Base-by-base conservation (phyloP, 768 basidiomycete species). In the Mycena albidolilacea region DNA sequence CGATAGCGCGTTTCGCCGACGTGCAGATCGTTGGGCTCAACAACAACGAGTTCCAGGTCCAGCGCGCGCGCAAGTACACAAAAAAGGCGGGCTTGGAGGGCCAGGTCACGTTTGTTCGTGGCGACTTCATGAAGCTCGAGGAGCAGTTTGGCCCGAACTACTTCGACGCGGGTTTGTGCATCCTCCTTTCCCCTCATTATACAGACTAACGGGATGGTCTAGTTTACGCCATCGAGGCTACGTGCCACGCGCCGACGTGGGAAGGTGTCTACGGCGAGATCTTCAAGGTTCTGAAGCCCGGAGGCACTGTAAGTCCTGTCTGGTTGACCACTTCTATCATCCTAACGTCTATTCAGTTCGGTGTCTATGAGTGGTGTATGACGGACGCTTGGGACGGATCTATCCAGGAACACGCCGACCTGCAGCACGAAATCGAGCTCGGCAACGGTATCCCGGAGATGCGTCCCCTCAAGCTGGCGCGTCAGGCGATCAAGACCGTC, bases 351-450 rank as follows among this genome's bases (percentile, higher is more conserved):
- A 48, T 67, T 52, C 72, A 97, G 94, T 98, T 98, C 82, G 97
- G 97, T 79, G 94, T 99, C 48, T 99, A 99, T 83, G 98, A 99
- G 81, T 99, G 97, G 97, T 93, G 92, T 82, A 98, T 99, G 98
- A 98, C 98, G 19, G 97, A 98, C 81, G 80, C 82, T 5, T 97
- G 97, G 95, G 94, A 98, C 83, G 89, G 94, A 43, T 89, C 93
- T 60, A 93, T 87, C 80, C 94, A 96, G 19, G 83, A 88, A 66
- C 97, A 99, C 89, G 97, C 97, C 85, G 89, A 89, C 58, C 91
- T 99, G 70, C 95, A 95, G 14, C 97, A 98, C 85, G 90, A 90
- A 73, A 93, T 98, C 73, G 97, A 98, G 81, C 85, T 98, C 70
- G 97, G 98, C 21, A 96, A 97, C 79, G 98, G 98, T 69, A 98